Percentiles rank a stretch among this genome's conserved stretches.
phyloP scores from a whole-genome alignment of 257 asterid genomes.

The Solanum gandarillasii region DNA sequence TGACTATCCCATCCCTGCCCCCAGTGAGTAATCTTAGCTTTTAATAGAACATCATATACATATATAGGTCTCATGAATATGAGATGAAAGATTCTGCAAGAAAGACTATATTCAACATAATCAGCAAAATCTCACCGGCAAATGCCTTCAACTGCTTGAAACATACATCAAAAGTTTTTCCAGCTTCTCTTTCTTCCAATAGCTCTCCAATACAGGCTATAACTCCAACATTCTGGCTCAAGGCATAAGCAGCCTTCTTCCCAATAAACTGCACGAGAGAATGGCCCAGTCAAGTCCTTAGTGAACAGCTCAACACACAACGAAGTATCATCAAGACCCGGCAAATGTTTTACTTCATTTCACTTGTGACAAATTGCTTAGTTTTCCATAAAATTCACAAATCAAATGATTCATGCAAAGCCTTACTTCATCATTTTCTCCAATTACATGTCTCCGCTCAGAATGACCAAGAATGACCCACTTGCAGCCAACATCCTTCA shows the following conservation, averaged over 20 bases:
- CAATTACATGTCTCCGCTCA: constrained; percentile 83
- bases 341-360: neutral
- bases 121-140: constrained; percentile 34
- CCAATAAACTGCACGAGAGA: constrained; percentile 66
- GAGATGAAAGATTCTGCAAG: neutral
- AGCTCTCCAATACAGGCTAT: constrained; percentile 98
- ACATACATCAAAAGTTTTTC: constrained; percentile 95
- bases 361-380: neutral
- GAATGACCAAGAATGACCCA: constrained; percentile 99
- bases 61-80: neutral
- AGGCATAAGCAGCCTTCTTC: constrained; percentile 94
- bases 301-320: constrained; percentile 1
- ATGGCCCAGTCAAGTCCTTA: constrained; percentile 11
- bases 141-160: constrained; percentile 80
- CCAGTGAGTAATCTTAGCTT: neutral
- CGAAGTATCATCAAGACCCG: neutral
- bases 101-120: neutral
- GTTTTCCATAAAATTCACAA: neutral
- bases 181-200: constrained; percentile 85
- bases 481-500: constrained; percentile 86
- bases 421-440: constrained; percentile 84
- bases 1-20: neutral
- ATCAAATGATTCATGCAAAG: neutral
- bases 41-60: neutral
- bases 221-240: constrained; percentile 79